A percentile compares a stretch with the other conserved stretches of the same genome.
These are phyloP conservation scores for Wolfiporia cocos DNA, from an alignment of 1,284 basidiomycete genomes.

Conservation along the genomic window DNA sequence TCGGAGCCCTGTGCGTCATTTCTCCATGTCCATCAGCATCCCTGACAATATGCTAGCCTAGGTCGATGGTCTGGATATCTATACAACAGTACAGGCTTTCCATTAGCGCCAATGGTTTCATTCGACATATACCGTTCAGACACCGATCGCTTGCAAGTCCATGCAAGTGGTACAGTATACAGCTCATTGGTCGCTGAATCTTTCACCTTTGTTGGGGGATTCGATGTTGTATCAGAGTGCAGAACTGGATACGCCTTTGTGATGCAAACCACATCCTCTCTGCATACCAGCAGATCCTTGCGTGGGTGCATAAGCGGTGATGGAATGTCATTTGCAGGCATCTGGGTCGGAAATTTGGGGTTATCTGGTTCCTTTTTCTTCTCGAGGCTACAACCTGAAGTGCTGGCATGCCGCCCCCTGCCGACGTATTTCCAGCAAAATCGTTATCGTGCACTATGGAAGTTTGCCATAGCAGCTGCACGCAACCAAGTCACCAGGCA, in stretches of 20 bases:
- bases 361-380: neutral
- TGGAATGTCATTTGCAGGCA: conserved; percentile 8
- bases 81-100: neutral
- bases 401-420: neutral
- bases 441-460: neutral
- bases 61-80: neutral
- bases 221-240: neutral
- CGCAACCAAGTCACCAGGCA: neutral
- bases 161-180: neutral
- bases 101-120: neutral
- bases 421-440: neutral
- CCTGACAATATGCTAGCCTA: no score
- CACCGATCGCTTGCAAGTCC: neutral
- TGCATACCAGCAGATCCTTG: conserved; percentile 5
- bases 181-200: neutral
- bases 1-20: no score
- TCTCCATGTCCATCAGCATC: no score
- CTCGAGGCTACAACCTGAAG: neutral
- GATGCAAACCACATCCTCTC: neutral
- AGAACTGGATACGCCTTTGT: neutral
- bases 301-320: conserved; percentile 7
- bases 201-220: neutral
- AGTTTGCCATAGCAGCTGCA: neutral
- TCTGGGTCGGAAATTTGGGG: conserved; percentile 1
- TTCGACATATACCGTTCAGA: neutral